These are phyloP conservation scores for Alternaria infectoria DNA, from an alignment of 2,329 filamentous ascomycete genomes.

Conservation along the genomic window DNA sequence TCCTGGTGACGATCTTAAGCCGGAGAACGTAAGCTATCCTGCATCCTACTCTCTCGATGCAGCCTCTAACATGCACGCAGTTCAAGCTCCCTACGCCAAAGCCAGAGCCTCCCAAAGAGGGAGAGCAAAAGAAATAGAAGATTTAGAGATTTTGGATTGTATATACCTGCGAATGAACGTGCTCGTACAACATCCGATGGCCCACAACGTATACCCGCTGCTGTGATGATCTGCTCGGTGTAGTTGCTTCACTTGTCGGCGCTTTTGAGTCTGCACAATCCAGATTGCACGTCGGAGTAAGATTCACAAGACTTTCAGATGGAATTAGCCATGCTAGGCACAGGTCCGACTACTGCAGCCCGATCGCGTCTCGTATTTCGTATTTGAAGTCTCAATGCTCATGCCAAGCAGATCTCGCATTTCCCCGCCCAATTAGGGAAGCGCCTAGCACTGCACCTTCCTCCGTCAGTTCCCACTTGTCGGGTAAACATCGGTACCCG, in stretches of 20 bases:
- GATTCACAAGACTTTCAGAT: background rate
- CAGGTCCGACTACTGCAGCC: background rate
- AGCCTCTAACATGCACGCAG: constrained; percentile 39
- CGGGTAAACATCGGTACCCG: background rate
- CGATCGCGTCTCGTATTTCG: background rate
- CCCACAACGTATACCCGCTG: background rate
- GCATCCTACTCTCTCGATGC: background rate
- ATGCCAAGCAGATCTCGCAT: constrained; percentile 23
- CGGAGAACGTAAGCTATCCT: constrained; percentile 62
- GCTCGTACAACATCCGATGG: constrained; percentile 17
- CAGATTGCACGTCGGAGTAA: background rate
- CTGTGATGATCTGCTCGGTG: background rate
- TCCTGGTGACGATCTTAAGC: constrained; percentile 76
- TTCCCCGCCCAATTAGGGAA: constrained; percentile 14
- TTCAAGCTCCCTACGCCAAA: constrained; percentile 97
- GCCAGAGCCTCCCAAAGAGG: constrained; percentile 83
- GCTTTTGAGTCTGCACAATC: background rate
- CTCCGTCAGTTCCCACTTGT: background rate
- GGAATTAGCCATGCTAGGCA: background rate
- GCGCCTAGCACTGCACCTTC: constrained; percentile 1
- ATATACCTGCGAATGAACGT: constrained; percentile 47
- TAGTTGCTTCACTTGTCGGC: background rate
- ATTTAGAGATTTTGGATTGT: constrained; percentile 42
- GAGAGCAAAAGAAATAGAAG: constrained; percentile 87
- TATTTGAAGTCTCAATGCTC: background rate